Evolutionary conservation across 495 filamentous ascomycete genomes (phyloP).

Genomic region (Talaromyces proteolyticus): DNA sequence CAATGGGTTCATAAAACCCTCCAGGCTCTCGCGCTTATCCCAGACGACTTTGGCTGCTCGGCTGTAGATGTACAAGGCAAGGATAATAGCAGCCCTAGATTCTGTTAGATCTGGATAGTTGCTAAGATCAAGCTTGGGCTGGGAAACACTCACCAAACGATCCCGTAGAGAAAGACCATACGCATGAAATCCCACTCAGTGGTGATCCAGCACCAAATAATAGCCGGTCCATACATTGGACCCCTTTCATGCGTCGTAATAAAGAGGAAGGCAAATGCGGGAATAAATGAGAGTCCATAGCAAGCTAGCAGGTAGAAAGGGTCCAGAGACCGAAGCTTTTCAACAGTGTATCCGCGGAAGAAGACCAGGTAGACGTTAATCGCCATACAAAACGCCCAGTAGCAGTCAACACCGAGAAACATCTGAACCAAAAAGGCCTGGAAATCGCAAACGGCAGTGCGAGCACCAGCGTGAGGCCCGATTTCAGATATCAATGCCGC

Average conservation of each 20-base stretch:
- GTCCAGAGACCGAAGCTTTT: constrained; percentile 57
- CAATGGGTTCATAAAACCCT: constrained; percentile 31
- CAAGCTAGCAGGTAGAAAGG: constrained; percentile 56
- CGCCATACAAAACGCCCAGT: constrained; percentile 71
- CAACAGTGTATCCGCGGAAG: constrained; percentile 57
- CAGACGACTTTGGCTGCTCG: constrained; percentile 57
- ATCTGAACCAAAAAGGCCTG: constrained; percentile 63
- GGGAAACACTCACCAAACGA: constrained; percentile 54
- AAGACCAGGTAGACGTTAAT: constrained; percentile 76
- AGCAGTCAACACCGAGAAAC: constrained; percentile 52
- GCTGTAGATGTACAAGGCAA: constrained; percentile 63
- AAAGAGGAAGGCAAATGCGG: constrained; percentile 55
- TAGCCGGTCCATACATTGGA: constrained; percentile 63
- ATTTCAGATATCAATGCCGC: constrained; percentile 59
- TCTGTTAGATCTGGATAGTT: not conserved
- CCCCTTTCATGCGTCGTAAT: constrained; percentile 32
- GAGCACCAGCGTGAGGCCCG: constrained; percentile 23
- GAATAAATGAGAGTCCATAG: constrained; percentile 62
- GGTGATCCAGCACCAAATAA: constrained; percentile 75
- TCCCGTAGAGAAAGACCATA: constrained; percentile 65
- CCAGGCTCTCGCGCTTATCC: constrained; percentile 23
- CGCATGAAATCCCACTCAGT: constrained; percentile 58
- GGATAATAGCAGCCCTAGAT: constrained; percentile 45
- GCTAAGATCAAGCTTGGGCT: not conserved
- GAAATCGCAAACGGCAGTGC: constrained; percentile 54